Base-by-base conservation (phyloP, 306 rosid genomes). In the Cicer arietinum region DNA sequence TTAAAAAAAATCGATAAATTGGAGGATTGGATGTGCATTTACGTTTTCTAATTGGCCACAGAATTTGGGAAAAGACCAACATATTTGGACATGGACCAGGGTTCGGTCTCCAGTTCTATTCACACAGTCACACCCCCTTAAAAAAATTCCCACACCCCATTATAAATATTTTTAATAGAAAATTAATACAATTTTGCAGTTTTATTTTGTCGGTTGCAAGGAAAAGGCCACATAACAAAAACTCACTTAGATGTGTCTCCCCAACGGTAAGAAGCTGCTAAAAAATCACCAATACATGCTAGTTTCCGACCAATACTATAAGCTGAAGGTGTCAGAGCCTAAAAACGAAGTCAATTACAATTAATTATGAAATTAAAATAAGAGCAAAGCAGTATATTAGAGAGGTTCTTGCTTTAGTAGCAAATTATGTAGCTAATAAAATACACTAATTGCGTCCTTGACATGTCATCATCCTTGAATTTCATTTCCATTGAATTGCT, bases 401-500 rank as follows among this genome's bases (percentile, higher is more conserved):
- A 52, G 43, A 72, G 69, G n/a, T 30, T 67, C 44, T 64, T 62
- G 67, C 60, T 71, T 51, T 51, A 25, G 41, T 12, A 22, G 4
- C 41, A 25, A 10, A 20, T 56, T 56, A 56, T 25, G 56, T 18
- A 65, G 63, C 69, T 44, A 7, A 35, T 35, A 41, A 50, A 62
- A 25, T 1, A 57, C 40, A 53, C 3, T 20, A 1, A 18, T 56
- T 56, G 50, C 6, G 39, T 56, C 10, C 62, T 56, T 37, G 22
- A 63, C 25, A 14, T 64, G 52, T 64, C 52, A 78, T 52, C 11
- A 78, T 52, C 11, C 73, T 66, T 63, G 79, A 75, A 46, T 64
- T 42, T 50, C 80, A 61, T 71, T 53, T 71, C 45, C 40, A 22
- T 71, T 77, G 6, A 82, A 13, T 44, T 86, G 53, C 64, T 83